These are phyloP conservation scores for Colletotrichum musae DNA, from an alignment of 2,329 filamentous ascomycete species.

Conservation along the genomic window DNA sequence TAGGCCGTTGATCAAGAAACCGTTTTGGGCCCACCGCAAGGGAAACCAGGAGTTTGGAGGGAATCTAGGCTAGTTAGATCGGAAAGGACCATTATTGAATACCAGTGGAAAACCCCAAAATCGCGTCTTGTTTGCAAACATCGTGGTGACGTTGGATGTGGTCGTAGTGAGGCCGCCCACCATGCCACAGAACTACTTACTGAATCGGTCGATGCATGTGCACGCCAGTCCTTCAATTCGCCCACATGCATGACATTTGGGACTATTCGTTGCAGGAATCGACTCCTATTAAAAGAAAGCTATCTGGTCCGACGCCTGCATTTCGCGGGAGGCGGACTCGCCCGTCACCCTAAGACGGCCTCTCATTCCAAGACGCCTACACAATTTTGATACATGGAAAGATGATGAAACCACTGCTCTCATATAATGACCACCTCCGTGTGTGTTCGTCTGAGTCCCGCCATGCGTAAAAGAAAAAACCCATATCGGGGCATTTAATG, in stretches of 20 bases:
- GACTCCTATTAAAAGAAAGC: slow-evolving; percentile 33
- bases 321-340: slow-evolving; percentile 8
- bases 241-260: too few relatives aligned
- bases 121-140: too few relatives aligned
- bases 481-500: slow-evolving; percentile 28
- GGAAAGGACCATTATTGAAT: neutral
- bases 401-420: slow-evolving; percentile 32
- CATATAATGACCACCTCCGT: slow-evolving; percentile 6
- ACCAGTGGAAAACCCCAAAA: too few relatives aligned
- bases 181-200: too few relatives aligned
- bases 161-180: too few relatives aligned
- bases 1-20: slow-evolving; percentile 8
- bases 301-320: slow-evolving; percentile 23
- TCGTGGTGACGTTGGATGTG: too few relatives aligned
- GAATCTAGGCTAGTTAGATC: slow-evolving; percentile 22
- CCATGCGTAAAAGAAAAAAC: neutral
- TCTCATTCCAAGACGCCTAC: slow-evolving; percentile 35
- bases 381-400: slow-evolving; percentile 40
- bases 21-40: slow-evolving; percentile 27
- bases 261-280: neutral
- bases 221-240: too few relatives aligned
- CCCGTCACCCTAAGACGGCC: slow-evolving; percentile 18
- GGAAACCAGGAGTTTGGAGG: slow-evolving; percentile 26
- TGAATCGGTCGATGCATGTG: too few relatives aligned
- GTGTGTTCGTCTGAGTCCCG: neutral